phyloP scores from a whole-genome alignment of 2,329 filamentous ascomycete genomes.

The Orbilia blumenaviensis region DNA sequence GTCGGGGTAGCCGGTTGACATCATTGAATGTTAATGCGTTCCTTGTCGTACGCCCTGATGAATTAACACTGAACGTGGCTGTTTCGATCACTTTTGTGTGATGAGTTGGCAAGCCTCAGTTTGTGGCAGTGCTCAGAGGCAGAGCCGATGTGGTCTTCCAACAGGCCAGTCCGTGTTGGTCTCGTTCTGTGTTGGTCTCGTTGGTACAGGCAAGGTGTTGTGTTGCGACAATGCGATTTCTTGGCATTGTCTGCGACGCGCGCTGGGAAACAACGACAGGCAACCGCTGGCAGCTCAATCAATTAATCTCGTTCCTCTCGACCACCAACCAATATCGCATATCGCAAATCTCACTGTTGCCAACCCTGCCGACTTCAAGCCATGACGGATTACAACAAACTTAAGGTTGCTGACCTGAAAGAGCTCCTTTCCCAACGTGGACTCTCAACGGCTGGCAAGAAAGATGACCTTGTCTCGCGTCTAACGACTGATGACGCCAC shows the following conservation, averaged over 20 bases:
- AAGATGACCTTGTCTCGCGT: conserved; percentile 81
- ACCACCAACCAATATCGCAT: neutral
- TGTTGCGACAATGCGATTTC: neutral
- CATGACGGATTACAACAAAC: conserved; percentile 77
- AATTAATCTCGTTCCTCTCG: conserved; percentile 1
- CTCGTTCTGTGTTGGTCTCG: conserved; percentile 23
- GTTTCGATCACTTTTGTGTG: neutral
- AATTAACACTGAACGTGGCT: conserved; percentile 30
- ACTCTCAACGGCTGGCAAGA: conserved; percentile 78
- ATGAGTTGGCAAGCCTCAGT: conserved; percentile 43
- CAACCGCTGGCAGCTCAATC: neutral
- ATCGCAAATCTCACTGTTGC: neutral
- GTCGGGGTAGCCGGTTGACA: conserved; percentile 47
- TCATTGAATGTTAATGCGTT: conserved; percentile 26
- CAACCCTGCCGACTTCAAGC: conserved; percentile 54
- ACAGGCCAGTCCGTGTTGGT: neutral
- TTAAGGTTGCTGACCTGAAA: conserved; percentile 86
- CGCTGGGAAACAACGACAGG: neutral
- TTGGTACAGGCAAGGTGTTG: conserved; percentile 12
- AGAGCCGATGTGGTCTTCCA: neutral
- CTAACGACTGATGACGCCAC: conserved; percentile 61
- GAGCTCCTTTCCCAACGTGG: conserved; percentile 78
- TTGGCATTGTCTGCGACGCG: conserved; percentile 15
- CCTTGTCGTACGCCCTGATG: neutral
- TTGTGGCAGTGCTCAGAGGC: conserved; percentile 41